Evolutionary conservation across 2,329 filamentous ascomycete genomes (phyloP).

Genomic region (Thelonectria rubi): DNA sequence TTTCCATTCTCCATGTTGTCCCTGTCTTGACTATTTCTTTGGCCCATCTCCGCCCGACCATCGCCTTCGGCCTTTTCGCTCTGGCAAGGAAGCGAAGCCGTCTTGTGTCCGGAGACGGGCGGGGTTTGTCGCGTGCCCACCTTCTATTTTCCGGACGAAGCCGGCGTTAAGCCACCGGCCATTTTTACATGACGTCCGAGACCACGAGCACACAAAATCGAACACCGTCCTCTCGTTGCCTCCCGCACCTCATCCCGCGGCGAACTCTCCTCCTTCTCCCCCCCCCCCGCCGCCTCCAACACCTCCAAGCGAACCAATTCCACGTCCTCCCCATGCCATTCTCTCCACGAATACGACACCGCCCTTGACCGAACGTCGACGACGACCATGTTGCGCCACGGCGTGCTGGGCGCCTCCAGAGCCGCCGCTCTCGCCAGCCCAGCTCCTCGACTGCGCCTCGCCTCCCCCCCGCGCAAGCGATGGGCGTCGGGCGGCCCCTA

Average conservation of each 20-base stretch:
- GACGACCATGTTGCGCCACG: conserved; percentile 44
- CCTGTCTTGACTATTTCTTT: too few relatives aligned
- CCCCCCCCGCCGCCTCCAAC: neutral
- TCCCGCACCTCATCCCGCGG: neutral
- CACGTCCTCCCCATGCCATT: conserved; percentile 24
- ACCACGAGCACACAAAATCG: conserved; percentile 18
- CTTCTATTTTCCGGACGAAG: conserved; percentile 27
- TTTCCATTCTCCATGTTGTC: too few relatives aligned
- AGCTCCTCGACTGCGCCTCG: conserved; percentile 43
- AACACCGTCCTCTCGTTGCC: neutral
- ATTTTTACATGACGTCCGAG: conserved; percentile 38
- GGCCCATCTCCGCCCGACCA: too few relatives aligned
- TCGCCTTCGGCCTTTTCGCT: too few relatives aligned
- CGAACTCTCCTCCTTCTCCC: neutral
- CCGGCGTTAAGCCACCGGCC: conserved; percentile 36
- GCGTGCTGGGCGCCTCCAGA: conserved; percentile 39
- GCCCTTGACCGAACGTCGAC: conserved; percentile 20
- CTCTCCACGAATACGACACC: conserved; percentile 6
- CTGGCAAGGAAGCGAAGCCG: too few relatives aligned
- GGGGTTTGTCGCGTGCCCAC: too few relatives aligned
- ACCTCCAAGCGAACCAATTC: neutral
- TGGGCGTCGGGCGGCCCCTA: conserved; percentile 56
- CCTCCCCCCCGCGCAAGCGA: conserved; percentile 57
- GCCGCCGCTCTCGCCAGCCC: conserved; percentile 25
- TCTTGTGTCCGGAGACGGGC: too few relatives aligned